Evolutionary conservation across 2,329 filamentous ascomycete genomes (phyloP).

Genomic region (Emmonsiellopsis sp.): DNA sequence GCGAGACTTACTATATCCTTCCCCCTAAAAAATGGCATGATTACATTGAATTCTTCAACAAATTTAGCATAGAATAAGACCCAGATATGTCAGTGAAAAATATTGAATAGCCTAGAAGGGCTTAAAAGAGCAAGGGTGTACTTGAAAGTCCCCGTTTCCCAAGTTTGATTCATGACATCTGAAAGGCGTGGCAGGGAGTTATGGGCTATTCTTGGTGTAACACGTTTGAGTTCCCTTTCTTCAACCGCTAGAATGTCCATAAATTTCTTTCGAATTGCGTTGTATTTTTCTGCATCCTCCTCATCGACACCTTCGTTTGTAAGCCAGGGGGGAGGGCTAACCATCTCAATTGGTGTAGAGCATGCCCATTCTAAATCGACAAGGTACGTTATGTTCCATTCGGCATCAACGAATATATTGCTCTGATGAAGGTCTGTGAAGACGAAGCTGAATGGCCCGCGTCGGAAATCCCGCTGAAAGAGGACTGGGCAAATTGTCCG

Average conservation of each 20-base stretch:
- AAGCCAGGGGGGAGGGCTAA: constrained; percentile 21
- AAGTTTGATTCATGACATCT: constrained; percentile 12
- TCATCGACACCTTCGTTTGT: constrained; percentile 12
- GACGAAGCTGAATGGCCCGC: constrained; percentile 25
- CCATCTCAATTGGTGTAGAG: constrained; percentile 21
- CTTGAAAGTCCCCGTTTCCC: constrained; percentile 6
- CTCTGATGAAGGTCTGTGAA: constrained; percentile 32
- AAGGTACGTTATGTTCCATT: constrained; percentile 26
- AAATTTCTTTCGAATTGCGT: constrained; percentile 6
- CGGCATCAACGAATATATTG: constrained; percentile 25
- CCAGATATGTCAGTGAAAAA: neutral
- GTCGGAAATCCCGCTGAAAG: constrained; percentile 20
- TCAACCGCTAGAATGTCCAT: constrained; percentile 6
- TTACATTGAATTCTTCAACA: constrained; percentile 8
- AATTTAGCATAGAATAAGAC: constrained; percentile 13
- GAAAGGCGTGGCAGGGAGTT: neutral
- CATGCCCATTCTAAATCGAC: constrained; percentile 26
- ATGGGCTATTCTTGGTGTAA: too few species aligned
- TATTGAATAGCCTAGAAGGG: neutral
- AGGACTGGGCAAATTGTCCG: constrained; percentile 18
- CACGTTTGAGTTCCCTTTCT: constrained; percentile 1
- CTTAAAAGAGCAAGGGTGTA: neutral
- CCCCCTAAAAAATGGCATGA: constrained; percentile 11
- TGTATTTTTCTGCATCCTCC: constrained; percentile 9
- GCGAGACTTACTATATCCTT: constrained; percentile 10